Evolutionary conservation across 2,329 filamentous ascomycete genomes (phyloP), one percentile per base, ranked within the genome.

Genomic region (Colletotrichum sp.): DNA sequence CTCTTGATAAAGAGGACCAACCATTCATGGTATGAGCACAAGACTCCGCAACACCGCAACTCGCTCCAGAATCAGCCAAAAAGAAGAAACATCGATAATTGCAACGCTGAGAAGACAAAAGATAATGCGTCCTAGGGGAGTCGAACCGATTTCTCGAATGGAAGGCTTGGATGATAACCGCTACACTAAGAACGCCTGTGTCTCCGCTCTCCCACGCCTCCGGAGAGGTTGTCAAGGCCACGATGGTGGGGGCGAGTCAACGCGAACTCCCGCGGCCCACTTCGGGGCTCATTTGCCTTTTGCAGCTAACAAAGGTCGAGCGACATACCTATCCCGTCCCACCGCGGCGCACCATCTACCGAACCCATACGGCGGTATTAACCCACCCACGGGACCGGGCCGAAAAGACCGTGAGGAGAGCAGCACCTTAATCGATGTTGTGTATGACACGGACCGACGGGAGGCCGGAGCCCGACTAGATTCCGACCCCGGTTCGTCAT

Each of bases 51-150:
- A 52, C 4, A 7, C 44, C 19, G 11, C 9, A 12, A 48, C 6
- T 7, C 39, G 0, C n/a, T 48, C 11, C 1, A 0, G 0, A 48
- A 48, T 0, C n/a, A 52, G 44, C 3, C 11, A 22, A 22, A 48
- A 48, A n/a, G 44, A 22, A 0, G 2, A 25, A 1, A 52, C 4
- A 22, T 25, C 3, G 5, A 52, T 6, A 8, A 52, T 13, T 13
- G 3, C 12, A 52, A 52, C 11, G 44, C 44, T 13, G 0, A 52
- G 6, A 52, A 3, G n/a, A 12, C 44, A 52, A 52, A 52, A 52
- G n/a, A 3, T 7, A 3, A 8, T 52, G 44, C 44, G 44, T 52
- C 6, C 44, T 52, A 52, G 44, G 44, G n/a, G 44, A 52, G 44
- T 52, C 44, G 44, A 52, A 52, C 44, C 44, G n/a, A 22, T 52